These are phyloP conservation scores for cucumber (Cucumis sativus) DNA, from an alignment of 306 rosid genomes.

Conservation along the genomic window Cucumber_9930_V3 NC_026661.2:12979001-12979500, in stretches of 20 bases:
- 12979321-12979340: slow-evolving; percentile 34
- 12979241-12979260: slow-evolving; percentile 34
- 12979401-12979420: slow-evolving; percentile 23
- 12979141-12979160: slow-evolving; percentile 24
- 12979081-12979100: slow-evolving; percentile 28
- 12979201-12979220: slow-evolving; percentile 30
- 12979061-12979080: slow-evolving; percentile 37
- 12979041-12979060: slow-evolving; percentile 10
- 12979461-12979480: slow-evolving; percentile 38
- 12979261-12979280: slow-evolving; percentile 33
- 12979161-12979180: slow-evolving; percentile 36
- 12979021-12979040: slow-evolving; percentile 13
- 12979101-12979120: slow-evolving; percentile 21
- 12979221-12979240: slow-evolving; percentile 37
- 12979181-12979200: slow-evolving; percentile 26
- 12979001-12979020: slow-evolving; percentile 27
- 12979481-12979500: slow-evolving; percentile 36
- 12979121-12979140: slow-evolving; percentile 20
- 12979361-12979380: slow-evolving; percentile 40
- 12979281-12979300: slow-evolving; percentile 19
- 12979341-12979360: slow-evolving; percentile 33
- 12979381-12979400: slow-evolving; percentile 23
- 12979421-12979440: slow-evolving; percentile 26
- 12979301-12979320: slow-evolving; percentile 27
- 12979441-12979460: slow-evolving; percentile 57